Base-by-base conservation (phyloP, 805 yeast species). In the Kluyveromyces wickerhamii region DNA sequence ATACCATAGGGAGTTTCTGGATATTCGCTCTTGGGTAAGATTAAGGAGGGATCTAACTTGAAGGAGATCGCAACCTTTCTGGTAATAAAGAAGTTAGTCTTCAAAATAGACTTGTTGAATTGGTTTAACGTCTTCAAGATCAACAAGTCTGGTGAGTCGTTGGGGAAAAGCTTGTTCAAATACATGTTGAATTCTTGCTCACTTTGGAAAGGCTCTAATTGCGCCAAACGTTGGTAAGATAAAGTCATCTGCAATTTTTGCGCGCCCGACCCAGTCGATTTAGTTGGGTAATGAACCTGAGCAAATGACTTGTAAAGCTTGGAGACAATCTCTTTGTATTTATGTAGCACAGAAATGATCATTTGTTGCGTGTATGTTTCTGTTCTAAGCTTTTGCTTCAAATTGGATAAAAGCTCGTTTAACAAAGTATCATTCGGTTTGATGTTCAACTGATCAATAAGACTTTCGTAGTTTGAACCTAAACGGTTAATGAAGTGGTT, bases 11-110 rank as follows among this genome's bases (percentile, higher is more conserved):
- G 94, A 29, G 80, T 81, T 47, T 85, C 89, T 25, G 96, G 95
- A 59, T 88, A 89, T 65, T 89, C 98, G 20, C 76, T 62, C 37
- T 59, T 59, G 29, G 97, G 96, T 60, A 89, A 71, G 22, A 59
- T 56, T 65, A 88, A 82, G 12, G 77, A 63, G 22, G 98, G 95
- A 52, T 86, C 72, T 52, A 92, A 71, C 62, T 96, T 77, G 70
- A 89, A 89, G 3, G 96, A 84, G 40, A 89, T 70, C 13, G 98
- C 98, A 33, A 89, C 94, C 66, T 89, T 89, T 36, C 96, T 82
- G 14, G 95, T 84, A 26, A 85, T 75, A 65, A 84, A 89, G 62
- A 89, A 92, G 63, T 89, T 89, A 15, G 98, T 89, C 69, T 89
- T 88, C 59, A 89, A 71, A 36, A 89, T 76, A 19, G 89, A 73